phyloP scores from a whole-genome alignment of 352 stramenopile genomes.

The Salisapilia sapeloensis region DNA sequence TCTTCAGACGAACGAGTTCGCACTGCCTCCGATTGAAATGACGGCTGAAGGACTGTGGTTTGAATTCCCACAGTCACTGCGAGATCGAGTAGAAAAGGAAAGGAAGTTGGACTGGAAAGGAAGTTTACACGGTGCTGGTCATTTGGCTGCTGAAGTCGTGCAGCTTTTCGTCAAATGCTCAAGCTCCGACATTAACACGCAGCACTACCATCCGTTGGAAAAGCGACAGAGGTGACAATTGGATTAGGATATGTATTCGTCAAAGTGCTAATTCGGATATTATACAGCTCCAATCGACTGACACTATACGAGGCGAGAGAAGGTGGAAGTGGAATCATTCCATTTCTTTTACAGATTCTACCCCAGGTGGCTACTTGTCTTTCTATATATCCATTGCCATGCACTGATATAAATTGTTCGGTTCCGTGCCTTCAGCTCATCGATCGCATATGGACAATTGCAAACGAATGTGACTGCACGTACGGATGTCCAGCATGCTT shows the following conservation, averaged over 20 bases:
- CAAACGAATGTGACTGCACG: constrained; percentile 52
- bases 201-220: constrained; percentile 72
- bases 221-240: constrained; percentile 35
- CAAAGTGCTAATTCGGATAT: too few relatives aligned
- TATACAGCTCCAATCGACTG: constrained; percentile 47
- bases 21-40: constrained; percentile 90
- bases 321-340: constrained; percentile 73
- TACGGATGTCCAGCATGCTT: constrained; percentile 81
- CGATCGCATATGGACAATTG: constrained; percentile 38
- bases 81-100: constrained; percentile 14
- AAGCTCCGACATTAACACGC: constrained; percentile 54
- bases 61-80: constrained; percentile 63
- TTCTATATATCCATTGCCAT: not conserved
- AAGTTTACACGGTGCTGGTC: constrained; percentile 71
- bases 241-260: too few relatives aligned
- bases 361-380: constrained; percentile 18
- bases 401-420: not conserved
- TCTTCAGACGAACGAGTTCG: constrained; percentile 83
- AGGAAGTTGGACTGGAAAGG: constrained; percentile 16
- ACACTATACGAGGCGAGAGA: constrained; percentile 81
- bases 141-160: constrained; percentile 84
- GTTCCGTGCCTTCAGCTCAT: constrained; percentile 9
- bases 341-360: constrained; percentile 50
- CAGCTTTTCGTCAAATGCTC: constrained; percentile 89
- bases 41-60: constrained; percentile 92